Conservation (phyloP, 345 rosid species). For the Dimocarpus longan region DNA sequence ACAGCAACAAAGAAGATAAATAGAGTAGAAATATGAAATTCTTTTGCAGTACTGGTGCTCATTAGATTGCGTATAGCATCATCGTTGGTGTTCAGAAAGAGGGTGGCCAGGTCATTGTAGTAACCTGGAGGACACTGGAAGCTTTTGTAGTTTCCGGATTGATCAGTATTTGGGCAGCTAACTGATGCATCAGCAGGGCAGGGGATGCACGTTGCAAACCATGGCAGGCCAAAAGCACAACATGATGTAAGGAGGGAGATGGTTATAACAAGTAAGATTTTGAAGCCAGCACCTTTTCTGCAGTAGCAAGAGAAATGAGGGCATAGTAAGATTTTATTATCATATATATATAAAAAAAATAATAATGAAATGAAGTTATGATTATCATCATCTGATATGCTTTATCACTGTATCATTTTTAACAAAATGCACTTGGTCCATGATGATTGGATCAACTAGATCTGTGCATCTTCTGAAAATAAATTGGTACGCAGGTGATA, state of each 20-base stretch:
- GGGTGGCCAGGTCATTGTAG: constrained; percentile 70
- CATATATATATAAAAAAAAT: neutral
- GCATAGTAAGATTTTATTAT: constrained; percentile 4
- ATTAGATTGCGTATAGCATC: constrained; percentile 65
- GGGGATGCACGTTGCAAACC: constrained; percentile 55
- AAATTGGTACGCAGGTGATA: neutral
- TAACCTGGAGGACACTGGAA: constrained; percentile 58
- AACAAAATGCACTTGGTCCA: neutral
- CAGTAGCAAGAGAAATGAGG: constrained; percentile 6
- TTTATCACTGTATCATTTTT: neutral
- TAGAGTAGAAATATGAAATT: constrained; percentile 52
- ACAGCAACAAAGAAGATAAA: constrained; percentile 59
- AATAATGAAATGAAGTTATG: neutral
- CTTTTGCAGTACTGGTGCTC: constrained; percentile 42
- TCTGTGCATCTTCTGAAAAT: neutral
- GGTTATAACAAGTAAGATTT: constrained; percentile 47
- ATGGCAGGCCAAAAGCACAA: constrained; percentile 65
- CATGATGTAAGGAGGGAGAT: constrained; percentile 59
- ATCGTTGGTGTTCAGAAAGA: constrained; percentile 63
- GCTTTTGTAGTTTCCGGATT: constrained; percentile 57
- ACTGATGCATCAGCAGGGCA: constrained; percentile 46
- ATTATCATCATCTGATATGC: neutral
- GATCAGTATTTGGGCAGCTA: constrained; percentile 57
- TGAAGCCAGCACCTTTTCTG: constrained; percentile 55
- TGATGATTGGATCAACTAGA: neutral